These are phyloP conservation scores for Agrocybe chaxingu DNA, from an alignment of 768 basidiomycete genomes.

Conservation along the genomic window DNA sequence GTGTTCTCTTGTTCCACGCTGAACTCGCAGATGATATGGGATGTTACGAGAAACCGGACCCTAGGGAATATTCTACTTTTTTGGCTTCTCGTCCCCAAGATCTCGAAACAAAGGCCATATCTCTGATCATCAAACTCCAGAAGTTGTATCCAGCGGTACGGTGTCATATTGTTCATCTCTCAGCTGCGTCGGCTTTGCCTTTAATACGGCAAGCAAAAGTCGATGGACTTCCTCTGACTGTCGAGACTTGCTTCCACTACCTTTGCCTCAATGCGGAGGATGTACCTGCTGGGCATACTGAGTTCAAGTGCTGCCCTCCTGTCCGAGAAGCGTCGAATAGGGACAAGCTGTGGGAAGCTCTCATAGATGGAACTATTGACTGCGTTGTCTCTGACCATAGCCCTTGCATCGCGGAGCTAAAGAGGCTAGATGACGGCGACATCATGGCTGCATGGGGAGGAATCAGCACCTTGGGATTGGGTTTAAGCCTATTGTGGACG, in stretches of 20 bases:
- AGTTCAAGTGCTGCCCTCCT: slow-evolving; percentile 97
- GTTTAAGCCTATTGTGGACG: slow-evolving; percentile 86
- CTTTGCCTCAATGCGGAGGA: slow-evolving; percentile 70
- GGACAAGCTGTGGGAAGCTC: slow-evolving; percentile 75
- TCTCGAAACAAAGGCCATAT: slow-evolving; percentile 81
- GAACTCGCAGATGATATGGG: slow-evolving; percentile 54
- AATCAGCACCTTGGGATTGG: slow-evolving; percentile 87
- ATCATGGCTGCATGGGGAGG: slow-evolving; percentile 95
- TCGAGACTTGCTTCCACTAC: slow-evolving; percentile 99
- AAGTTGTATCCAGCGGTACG: slow-evolving; percentile 60
- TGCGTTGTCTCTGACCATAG: slow-evolving; percentile 96
- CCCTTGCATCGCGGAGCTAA: slow-evolving; percentile 81
- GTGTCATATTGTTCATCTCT: slow-evolving; percentile 95
- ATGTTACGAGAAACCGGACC: slow-evolving; percentile 24
- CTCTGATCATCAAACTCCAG: slow-evolving; percentile 68
- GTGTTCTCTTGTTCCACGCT: slow-evolving; percentile 88
- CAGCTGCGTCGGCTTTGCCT: slow-evolving; percentile 79
- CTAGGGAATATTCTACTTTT: slow-evolving; percentile 74
- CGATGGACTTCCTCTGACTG: slow-evolving; percentile 69
- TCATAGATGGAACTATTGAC: slow-evolving; percentile 82
- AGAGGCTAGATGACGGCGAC: slow-evolving; percentile 72
- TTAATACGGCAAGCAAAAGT: slow-evolving; percentile 66
- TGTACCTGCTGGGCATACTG: slow-evolving; percentile 73
- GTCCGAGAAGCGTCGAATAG: slow-evolving; percentile 75
- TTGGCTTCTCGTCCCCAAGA: slow-evolving; percentile 78